Conservation (phyloP, 768 basidiomycete genomes). For the Termitomyces sp. region DNA sequence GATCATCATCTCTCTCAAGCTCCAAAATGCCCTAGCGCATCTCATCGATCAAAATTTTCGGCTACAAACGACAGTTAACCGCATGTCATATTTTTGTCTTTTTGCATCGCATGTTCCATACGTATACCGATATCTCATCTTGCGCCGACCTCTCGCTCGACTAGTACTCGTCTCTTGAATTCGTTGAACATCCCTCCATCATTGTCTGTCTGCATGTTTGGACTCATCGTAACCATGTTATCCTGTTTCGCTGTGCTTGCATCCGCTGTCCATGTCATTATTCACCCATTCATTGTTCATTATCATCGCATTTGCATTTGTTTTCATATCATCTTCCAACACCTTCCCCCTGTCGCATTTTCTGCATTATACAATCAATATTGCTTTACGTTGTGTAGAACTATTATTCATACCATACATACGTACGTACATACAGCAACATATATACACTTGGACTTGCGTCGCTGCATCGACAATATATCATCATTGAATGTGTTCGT, state of each 20-base stretch:
- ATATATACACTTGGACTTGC: not conserved
- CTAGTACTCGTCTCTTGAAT: not conserved
- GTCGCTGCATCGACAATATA: too few relatives aligned
- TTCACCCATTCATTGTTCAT: not conserved
- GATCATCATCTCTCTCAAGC: not conserved
- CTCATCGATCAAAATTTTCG: not conserved
- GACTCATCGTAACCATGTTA: not conserved
- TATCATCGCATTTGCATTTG: conserved; percentile 1
- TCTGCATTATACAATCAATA: not conserved
- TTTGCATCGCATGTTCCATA: not conserved
- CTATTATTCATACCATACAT: not conserved
- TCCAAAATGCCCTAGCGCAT: not conserved
- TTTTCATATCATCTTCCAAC: not conserved
- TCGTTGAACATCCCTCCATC: not conserved
- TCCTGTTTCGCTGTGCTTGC: not conserved
- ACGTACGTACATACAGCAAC: not conserved
- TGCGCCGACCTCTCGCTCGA: not conserved
- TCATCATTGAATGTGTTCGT: too few relatives aligned
- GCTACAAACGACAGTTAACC: not conserved
- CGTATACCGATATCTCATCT: not conserved
- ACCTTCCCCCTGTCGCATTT: not conserved
- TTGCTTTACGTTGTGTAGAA: not conserved
- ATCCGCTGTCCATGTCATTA: not conserved
- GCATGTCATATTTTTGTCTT: not conserved
- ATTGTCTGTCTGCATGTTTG: not conserved